Conservation (phyloP, 129 eudicot species). For the Silybum marianum region DNA sequence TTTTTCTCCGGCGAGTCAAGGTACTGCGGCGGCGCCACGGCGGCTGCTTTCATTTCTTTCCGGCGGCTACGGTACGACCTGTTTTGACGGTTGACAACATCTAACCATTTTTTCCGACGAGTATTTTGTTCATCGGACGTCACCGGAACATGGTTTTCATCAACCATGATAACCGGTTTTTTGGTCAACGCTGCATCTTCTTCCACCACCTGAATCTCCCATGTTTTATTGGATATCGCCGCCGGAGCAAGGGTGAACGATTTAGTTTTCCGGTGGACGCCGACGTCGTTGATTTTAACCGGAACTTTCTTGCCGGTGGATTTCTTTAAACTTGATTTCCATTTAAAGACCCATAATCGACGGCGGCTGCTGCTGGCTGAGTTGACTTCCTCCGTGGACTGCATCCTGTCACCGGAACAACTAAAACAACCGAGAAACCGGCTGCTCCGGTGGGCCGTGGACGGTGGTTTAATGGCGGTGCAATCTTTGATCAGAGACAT, state of each 20-base stretch:
- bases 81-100: constrained; percentile 24
- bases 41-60: constrained; percentile 17
- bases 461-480: constrained; percentile 13
- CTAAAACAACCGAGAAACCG: constrained; percentile 49
- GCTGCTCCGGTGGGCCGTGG: constrained; percentile 21
- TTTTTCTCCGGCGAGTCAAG: background rate
- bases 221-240: background rate
- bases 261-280: constrained; percentile 1
- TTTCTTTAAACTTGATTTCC: constrained; percentile 25
- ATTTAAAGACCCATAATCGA: constrained; percentile 31
- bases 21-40: background rate
- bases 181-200: constrained; percentile 12
- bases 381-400: constrained; percentile 33
- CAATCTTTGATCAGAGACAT: constrained; percentile 32
- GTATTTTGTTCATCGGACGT: background rate
- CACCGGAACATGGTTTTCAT: background rate
- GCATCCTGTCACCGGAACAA: constrained; percentile 14
- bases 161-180: background rate
- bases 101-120: constrained; percentile 18
- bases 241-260: constrained; percentile 7
- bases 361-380: constrained; percentile 14
- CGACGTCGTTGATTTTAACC: background rate
- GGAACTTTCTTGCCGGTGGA: constrained; percentile 26
- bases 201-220: constrained; percentile 25
- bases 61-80: constrained; percentile 24